Conservation (phyloP, 495 filamentous ascomycete species). For the Copromyces sp. region DNA sequence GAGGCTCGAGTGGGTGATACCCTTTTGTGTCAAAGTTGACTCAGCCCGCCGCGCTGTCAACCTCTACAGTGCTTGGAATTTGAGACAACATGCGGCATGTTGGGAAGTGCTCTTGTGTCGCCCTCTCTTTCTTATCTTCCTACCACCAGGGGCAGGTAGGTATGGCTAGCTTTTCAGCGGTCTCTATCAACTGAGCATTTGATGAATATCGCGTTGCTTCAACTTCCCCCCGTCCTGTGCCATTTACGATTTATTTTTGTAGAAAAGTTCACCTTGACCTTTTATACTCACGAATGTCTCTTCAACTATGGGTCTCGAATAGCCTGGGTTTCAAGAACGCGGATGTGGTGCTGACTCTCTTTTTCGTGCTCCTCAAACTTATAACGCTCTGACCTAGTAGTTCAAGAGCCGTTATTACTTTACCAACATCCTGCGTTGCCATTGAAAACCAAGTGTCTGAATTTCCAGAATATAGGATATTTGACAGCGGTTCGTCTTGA, state of each 20-base stretch:
- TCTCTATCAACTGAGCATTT: not conserved
- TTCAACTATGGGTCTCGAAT: not conserved
- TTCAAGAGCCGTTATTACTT: not conserved
- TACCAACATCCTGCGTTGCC: not conserved
- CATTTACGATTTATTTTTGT: not conserved
- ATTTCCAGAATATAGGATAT: not conserved
- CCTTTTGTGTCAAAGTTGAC: not conserved
- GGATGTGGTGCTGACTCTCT: not conserved
- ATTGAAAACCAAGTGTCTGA: not conserved
- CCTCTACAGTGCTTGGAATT: not conserved
- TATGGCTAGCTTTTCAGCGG: not conserved
- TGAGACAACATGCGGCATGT: not conserved
- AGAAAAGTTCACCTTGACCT: not conserved
- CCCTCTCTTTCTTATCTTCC: not conserved
- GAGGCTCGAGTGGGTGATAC: not conserved
- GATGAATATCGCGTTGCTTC: not conserved
- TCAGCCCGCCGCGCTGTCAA: not conserved
- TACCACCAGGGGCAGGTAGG: not conserved
- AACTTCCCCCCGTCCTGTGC: not conserved
- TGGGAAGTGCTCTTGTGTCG: not conserved
- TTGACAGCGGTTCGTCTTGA: not conserved
- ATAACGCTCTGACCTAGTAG: not conserved
- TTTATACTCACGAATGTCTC: not conserved
- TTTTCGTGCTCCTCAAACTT: not conserved
- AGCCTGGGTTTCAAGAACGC: not conserved